A percentile compares a stretch with the other conserved stretches of the same genome.
These are phyloP conservation scores for Staphylotrichum tortipilum DNA, from an alignment of 495 filamentous ascomycete genomes.

Conservation along the genomic window DNA sequence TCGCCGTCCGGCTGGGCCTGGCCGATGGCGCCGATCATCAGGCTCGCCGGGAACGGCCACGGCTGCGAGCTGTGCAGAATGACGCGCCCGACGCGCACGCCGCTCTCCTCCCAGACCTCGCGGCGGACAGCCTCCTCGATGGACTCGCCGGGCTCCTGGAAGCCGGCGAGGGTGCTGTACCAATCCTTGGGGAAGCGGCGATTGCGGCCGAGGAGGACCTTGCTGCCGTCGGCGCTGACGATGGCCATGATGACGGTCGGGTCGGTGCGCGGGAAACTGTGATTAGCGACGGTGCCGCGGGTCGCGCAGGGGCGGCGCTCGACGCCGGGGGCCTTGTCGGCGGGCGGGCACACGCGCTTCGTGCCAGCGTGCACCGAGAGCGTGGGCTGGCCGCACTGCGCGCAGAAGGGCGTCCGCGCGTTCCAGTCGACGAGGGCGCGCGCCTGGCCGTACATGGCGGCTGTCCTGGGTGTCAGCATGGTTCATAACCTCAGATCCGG, in stretches of 20 bases:
- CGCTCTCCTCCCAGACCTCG: constrained; percentile 94
- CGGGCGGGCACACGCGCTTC: constrained; percentile 82
- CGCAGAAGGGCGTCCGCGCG: constrained; percentile 83
- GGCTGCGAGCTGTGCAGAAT: constrained; percentile 90
- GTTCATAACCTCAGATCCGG: background rate
- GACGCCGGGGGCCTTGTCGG: constrained; percentile 48
- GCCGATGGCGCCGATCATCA: constrained; percentile 92
- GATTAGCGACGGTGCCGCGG: constrained; percentile 65
- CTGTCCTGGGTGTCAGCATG: constrained; percentile 36
- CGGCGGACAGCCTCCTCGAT: constrained; percentile 91
- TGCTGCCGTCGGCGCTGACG: constrained; percentile 61
- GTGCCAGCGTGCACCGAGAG: constrained; percentile 81
- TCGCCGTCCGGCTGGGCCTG: constrained; percentile 69
- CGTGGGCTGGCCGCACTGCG: constrained; percentile 74
- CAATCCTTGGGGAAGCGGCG: constrained; percentile 74
- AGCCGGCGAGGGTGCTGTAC: constrained; percentile 88
- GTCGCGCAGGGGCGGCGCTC: constrained; percentile 66
- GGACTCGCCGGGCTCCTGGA: constrained; percentile 88
- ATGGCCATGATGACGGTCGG: constrained; percentile 94
- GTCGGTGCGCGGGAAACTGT: constrained; percentile 88
- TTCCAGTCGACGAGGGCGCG: constrained; percentile 94
- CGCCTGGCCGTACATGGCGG: constrained; percentile 85
- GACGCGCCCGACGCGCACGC: constrained; percentile 75
- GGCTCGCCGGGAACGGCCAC: constrained; percentile 55
- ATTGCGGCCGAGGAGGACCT: constrained; percentile 75